Evolutionary conservation across 202 grass and related monocot species (phyloP).

Genomic region (Hordeum pubiflorum): DNA sequence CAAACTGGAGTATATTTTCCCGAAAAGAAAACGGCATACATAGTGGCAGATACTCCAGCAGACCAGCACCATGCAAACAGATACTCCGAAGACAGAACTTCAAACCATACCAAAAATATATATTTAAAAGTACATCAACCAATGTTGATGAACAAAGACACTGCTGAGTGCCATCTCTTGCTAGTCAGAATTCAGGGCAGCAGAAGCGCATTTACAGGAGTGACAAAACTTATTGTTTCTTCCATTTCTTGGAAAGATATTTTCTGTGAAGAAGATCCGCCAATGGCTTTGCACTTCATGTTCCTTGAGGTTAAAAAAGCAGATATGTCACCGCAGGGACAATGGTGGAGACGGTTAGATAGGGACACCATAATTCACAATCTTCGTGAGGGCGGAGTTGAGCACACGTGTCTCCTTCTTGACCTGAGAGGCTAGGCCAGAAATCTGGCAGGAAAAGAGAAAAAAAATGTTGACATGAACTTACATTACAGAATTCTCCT

Average conservation of each 20-base stretch:
- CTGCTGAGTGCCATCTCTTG: background rate
- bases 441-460: slow-evolving; percentile 22
- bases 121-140: background rate
- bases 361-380: slow-evolving; percentile 37
- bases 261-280: background rate
- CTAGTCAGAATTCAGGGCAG: background rate
- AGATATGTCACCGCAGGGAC: background rate
- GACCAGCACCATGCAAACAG: too few species aligned
- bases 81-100: background rate
- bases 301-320: too few species aligned
- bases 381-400: slow-evolving; percentile 26
- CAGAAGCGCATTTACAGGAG: background rate
- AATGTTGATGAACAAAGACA: background rate
- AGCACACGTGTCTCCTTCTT: slow-evolving; percentile 42
- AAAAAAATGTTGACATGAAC: background rate
- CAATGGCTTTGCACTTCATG: too few species aligned
- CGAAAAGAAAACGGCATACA: too few species aligned
- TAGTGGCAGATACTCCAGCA: too few species aligned
- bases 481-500: background rate
- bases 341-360: slow-evolving; percentile 1
- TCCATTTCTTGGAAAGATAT: background rate
- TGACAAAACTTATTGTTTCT: slow-evolving; percentile 14
- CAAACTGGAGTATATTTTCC: too few species aligned
- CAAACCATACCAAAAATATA: background rate
- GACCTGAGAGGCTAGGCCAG: slow-evolving; percentile 44